These are phyloP conservation scores for Gossypium schwendimanii DNA, from an alignment of 441 rosid species.

Conservation along the genomic window DNA sequence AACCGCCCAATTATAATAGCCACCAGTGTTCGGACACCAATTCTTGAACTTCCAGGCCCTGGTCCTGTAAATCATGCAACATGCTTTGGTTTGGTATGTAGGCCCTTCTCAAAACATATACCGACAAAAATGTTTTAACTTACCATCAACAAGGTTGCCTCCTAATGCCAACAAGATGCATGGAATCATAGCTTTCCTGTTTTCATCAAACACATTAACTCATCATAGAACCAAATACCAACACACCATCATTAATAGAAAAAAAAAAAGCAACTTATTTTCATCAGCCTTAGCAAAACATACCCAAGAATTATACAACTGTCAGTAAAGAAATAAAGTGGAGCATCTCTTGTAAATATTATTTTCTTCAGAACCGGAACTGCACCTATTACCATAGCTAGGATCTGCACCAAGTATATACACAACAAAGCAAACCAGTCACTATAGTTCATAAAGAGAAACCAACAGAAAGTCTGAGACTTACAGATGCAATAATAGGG, in stretches of 20 bases:
- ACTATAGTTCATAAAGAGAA: background rate
- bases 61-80: slow-evolving; percentile 53
- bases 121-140: slow-evolving; percentile 1
- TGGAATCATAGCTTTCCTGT: slow-evolving; percentile 96
- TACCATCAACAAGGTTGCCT: slow-evolving; percentile 96
- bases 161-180: slow-evolving; percentile 94
- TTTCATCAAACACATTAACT: slow-evolving; percentile 11
- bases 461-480: slow-evolving; percentile 18
- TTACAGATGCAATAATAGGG: slow-evolving; percentile 88
- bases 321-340: slow-evolving; percentile 91
- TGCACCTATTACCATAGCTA: slow-evolving; percentile 81
- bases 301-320: slow-evolving; percentile 99
- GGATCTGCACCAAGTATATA: slow-evolving; percentile 43
- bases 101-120: background rate
- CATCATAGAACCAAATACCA: slow-evolving; percentile 10
- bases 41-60: slow-evolving; percentile 95
- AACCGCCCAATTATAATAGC: slow-evolving; percentile 72
- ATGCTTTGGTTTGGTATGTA: background rate
- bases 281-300: slow-evolving; percentile 4
- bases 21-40: slow-evolving; percentile 79
- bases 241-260: background rate
- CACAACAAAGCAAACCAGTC: background rate
- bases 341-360: slow-evolving; percentile 75
- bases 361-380: slow-evolving; percentile 66
- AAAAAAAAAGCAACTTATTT: background rate